Base-by-base conservation (phyloP, 257 asterid genomes). In the Scutellaria baicalensis region DNA sequence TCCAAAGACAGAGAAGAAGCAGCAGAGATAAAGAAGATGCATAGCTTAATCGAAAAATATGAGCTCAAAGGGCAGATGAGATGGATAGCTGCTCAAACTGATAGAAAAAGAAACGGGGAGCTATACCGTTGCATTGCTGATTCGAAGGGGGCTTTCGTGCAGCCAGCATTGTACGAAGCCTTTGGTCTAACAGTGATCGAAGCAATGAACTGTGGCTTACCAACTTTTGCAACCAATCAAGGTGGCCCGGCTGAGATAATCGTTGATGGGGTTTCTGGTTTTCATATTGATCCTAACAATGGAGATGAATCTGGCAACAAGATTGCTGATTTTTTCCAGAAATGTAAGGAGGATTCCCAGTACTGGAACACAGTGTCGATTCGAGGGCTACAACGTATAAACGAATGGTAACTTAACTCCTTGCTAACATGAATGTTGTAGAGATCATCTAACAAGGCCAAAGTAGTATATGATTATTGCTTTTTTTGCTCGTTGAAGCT, bases 211-310 rank as follows among this genome's bases (percentile, higher is more conserved):
- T 90, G 95, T 68, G 98, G 97, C 35, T 77, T 93, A 63, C 98
- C 98, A 6, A 90, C 98, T 33, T 88, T 93, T 58, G 98, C 96
- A 0, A 93, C 98, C 11, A 93, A 74, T 45, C 95, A 88, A 83
- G 98, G 98, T 0, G 97, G 98, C n/a, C 98, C 98, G 1, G 97
- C 98, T 63, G 98, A 93, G 88, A 90, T 93, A 43, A 93, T 90
- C 45, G 72, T 90, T 5, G 97, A 93, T 67, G 95, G 93, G 8
- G 76, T 83, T 14, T 90, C 97, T 0, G 97, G 98, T 9, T 93
- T 90, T 62, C 98, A 84, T 40, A 79, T 93, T 39, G 91, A 93
- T 71, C 96, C 96, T 8, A 75, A 48, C 66, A 80, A 88, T 62
- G 98, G 96, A 66, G 93, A 84, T n/a, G 93, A 85, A 64, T 76